Percentiles rank a stretch among this genome's conserved stretches.
These are phyloP conservation scores for Vaccinium vitisidaea DNA, from an alignment of 148 eudicot genomes.

Conservation along the genomic window DNA sequence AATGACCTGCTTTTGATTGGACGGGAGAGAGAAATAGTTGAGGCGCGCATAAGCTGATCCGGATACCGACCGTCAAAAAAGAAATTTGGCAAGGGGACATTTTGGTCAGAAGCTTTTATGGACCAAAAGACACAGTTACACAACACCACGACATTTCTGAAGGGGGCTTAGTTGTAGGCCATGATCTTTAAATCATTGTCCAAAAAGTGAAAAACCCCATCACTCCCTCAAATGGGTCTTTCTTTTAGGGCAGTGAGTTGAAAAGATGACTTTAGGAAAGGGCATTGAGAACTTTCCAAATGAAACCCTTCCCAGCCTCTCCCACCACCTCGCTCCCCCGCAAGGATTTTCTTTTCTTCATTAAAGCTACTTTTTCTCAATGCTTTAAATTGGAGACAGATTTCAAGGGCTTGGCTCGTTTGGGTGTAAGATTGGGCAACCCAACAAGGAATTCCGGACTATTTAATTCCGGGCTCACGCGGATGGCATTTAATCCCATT, in stretches of 20 bases:
- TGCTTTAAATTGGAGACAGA: not conserved
- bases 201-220: not conserved
- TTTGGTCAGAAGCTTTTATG: constrained; percentile 3
- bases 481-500: too few relatives aligned
- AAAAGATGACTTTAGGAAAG: constrained; percentile 7
- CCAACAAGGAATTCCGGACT: too few relatives aligned
- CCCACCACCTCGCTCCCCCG: not conserved
- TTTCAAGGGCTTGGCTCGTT: not conserved
- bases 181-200: constrained; percentile 20
- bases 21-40: too few relatives aligned
- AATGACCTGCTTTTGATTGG: too few relatives aligned
- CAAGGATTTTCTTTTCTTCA: not conserved
- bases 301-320: not conserved
- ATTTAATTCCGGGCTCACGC: too few relatives aligned
- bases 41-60: too few relatives aligned
- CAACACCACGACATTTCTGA: not conserved
- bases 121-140: constrained; percentile 5
- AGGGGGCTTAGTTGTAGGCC: constrained; percentile 13
- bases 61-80: too few relatives aligned
- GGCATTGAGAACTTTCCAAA: not conserved
- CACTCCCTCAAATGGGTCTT: not conserved
- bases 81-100: not conserved
- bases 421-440: too few relatives aligned
- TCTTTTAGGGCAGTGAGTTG: constrained; percentile 11
- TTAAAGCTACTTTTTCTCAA: not conserved